Evolutionary conservation across 75 land plant species (phyloP), one percentile per base, ranked within the genome.

Genomic region (Picea sitchensis): DNA sequence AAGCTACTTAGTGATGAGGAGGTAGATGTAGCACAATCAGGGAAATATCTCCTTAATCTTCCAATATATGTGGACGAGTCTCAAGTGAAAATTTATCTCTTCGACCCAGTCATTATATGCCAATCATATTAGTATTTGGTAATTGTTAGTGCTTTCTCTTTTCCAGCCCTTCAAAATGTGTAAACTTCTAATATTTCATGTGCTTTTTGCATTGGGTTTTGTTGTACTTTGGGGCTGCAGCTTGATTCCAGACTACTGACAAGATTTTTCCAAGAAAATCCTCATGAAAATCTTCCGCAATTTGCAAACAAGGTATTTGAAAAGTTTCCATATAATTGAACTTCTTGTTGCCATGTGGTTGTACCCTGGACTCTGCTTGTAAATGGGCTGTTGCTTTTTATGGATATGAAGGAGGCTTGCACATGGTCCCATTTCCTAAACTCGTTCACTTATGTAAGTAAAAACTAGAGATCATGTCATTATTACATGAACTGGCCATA

Each of bases 31-130:
- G 99, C 99, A 78, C 92, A 41, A 4, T 87, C 90, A 38, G 99
- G 95, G 73, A 93, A 96, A 79, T 96, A 96, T 84, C 98, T 96
- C 58, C 79, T 96, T 69, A 92, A 96, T 84, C 92, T 96, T 80
- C 99, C 99, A 31, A 96, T 96, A 73, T 84, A 83, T 8, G 99
- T 96, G 38, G 92, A 96, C 82, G 90, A 90, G 76, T 86, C 93
- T 41, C 91, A 96, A 95, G 99, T 94, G 44, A 76, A 47, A 59
- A 62, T 32, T 26, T 5, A 60, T 76, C 23, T 26, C 77, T 31
- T 26, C 2, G 2, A 17, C 8, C n/a, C n/a, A 64, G 31, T 76
- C 15, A 14, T 30, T 76, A 30, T 75, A 5, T 76, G 17, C 30
- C 56, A 9, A 75, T 51, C 4, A 1, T 64, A 18, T 59, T 51